phyloP scores from a whole-genome alignment of 2,329 filamentous ascomycete genomes.

The Hymenoscyphus fructigenus region DNA sequence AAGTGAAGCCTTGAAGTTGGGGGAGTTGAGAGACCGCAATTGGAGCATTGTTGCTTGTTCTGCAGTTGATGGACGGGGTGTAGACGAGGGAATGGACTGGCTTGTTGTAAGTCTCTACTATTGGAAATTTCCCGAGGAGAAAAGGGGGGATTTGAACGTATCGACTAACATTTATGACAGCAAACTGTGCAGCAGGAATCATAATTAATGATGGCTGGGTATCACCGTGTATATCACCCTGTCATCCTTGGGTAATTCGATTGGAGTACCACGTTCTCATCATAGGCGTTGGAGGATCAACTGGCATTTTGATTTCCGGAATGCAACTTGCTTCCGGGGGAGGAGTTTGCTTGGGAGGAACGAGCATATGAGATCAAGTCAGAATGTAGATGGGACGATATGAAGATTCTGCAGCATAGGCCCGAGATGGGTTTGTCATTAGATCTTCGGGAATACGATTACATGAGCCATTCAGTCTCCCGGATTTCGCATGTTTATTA shows the following conservation, averaged over 20 bases:
- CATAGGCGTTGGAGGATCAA: conserved; percentile 14
- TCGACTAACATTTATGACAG: conserved; percentile 24
- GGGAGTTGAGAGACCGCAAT: conserved; percentile 91
- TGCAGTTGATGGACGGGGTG: conserved; percentile 90
- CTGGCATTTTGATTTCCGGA: conserved; percentile 11
- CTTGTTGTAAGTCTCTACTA: conserved; percentile 55
- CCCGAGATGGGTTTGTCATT: conserved; percentile 2
- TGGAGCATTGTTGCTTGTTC: conserved; percentile 99
- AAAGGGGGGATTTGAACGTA: conserved; percentile 1
- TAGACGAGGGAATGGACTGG: conserved; percentile 99
- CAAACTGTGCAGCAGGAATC: conserved; percentile 40
- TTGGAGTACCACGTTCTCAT: conserved; percentile 18
- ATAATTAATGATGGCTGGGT: conserved; percentile 19
- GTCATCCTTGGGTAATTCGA: conserved; percentile 20
- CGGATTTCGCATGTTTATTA: not conserved
- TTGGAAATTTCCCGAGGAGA: not conserved
- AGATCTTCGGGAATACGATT: not conserved
- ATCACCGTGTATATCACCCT: conserved; percentile 24
- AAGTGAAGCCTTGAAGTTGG: conserved; percentile 85
- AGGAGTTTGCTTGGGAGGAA: conserved; percentile 3
- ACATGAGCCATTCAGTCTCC: not conserved
- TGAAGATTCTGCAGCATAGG: not conserved
- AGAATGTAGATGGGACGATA: conserved; percentile 8
- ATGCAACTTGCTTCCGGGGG: conserved; percentile 8
- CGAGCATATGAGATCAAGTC: not conserved